Evolutionary conservation across 805 yeast species (phyloP).

Genomic region (Blastobotrys peoriensis): DNA sequence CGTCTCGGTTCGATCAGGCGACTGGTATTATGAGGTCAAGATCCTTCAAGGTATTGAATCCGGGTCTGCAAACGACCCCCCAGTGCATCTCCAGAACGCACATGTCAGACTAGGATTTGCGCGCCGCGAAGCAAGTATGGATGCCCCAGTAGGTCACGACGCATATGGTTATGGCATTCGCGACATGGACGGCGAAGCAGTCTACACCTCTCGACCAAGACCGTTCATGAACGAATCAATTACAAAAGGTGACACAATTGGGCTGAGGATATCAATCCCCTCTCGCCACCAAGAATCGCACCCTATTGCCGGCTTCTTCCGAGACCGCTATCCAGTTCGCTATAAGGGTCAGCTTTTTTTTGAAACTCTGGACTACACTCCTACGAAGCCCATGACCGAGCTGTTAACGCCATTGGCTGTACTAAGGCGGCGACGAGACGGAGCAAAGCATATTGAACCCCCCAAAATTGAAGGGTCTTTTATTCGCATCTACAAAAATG

Average conservation of each 20-base stretch:
- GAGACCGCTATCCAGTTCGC: constrained; percentile 86
- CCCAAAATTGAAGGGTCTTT: constrained; percentile 38
- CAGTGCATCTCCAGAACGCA: constrained; percentile 14
- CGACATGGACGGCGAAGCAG: constrained; percentile 66
- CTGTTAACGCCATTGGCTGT: constrained; percentile 38
- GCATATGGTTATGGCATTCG: constrained; percentile 90
- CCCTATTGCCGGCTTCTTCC: constrained; percentile 39
- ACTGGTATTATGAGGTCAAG: constrained; percentile 71
- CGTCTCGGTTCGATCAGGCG: constrained; percentile 71
- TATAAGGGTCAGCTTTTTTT: constrained; percentile 71
- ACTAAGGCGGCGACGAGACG: constrained; percentile 18
- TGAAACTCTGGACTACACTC: constrained; percentile 77
- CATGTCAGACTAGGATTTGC: constrained; percentile 83
- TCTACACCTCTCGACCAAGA: constrained; percentile 67
- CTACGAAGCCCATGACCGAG: constrained; percentile 67
- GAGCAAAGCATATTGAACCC: constrained; percentile 20
- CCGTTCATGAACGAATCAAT: constrained; percentile 53
- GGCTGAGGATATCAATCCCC: constrained; percentile 71
- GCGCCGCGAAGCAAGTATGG: constrained; percentile 80
- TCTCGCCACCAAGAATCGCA: constrained; percentile 5
- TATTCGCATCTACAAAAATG: constrained; percentile 72
- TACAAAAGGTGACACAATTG: constrained; percentile 73
- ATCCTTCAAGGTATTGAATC: constrained; percentile 38
- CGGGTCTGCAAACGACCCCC: constrained; percentile 10
- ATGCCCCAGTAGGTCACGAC: constrained; percentile 94